These are phyloP conservation scores for Fusarium sublunatum DNA, from an alignment of 2,329 filamentous ascomycete species.

Conservation along the genomic window DNA sequence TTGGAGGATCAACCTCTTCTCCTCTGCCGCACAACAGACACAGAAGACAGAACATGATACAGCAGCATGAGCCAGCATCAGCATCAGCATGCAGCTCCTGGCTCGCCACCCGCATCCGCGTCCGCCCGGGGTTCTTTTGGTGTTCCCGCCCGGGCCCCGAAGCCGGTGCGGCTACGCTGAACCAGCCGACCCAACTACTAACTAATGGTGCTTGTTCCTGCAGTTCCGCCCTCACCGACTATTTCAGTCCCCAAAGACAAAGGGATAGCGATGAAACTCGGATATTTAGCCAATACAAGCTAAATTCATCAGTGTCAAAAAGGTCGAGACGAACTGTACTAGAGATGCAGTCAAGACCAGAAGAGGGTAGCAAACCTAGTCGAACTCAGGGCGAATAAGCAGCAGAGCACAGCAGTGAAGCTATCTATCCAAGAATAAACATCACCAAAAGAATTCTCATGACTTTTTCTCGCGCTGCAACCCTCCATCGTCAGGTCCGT, in stretches of 20 bases:
- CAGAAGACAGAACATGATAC: too few relatives aligned
- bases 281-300: conserved; percentile 13
- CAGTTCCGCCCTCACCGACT: conserved; percentile 46
- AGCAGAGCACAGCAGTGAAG: neutral
- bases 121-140: conserved; percentile 16
- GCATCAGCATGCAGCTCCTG: conserved; percentile 13
- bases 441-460: conserved; percentile 2
- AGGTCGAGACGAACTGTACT: conserved; percentile 18
- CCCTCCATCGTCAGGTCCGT: conserved; percentile 28
- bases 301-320: conserved; percentile 3
- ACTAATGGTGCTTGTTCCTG: conserved; percentile 35
- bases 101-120: conserved; percentile 36
- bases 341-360: conserved; percentile 24
- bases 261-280: conserved; percentile 9
- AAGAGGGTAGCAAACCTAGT: conserved; percentile 16
- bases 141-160: conserved; percentile 39
- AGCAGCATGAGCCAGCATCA: conserved; percentile 5
- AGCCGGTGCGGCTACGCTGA: conserved; percentile 20
- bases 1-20: neutral
- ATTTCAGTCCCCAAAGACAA: conserved; percentile 21
- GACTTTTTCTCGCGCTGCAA: conserved; percentile 19
- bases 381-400: conserved; percentile 14
- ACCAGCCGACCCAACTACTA: neutral
- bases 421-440: conserved; percentile 10
- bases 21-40: too few relatives aligned